Conservation (phyloP, 306 rosid species). For the Rubus parviflorus region DNA sequence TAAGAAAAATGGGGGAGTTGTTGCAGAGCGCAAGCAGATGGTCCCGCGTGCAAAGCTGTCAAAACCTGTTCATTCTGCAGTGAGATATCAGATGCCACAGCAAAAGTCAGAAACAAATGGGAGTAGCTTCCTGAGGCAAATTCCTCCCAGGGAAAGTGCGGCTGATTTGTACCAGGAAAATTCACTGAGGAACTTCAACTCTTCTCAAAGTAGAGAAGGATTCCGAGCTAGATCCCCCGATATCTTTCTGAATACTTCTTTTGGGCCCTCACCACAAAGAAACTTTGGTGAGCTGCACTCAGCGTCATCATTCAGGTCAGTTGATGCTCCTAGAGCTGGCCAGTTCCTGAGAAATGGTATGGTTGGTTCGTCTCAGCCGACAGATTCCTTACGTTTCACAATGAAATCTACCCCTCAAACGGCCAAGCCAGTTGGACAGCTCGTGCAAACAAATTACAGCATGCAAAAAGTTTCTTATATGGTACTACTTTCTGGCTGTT, state of each 20-base stretch:
- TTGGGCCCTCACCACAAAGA: conserved; percentile 38
- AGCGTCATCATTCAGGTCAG: conserved; percentile 29
- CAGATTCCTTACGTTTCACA: conserved; percentile 20
- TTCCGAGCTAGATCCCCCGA: conserved; percentile 43
- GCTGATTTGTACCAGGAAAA: conserved; percentile 35
- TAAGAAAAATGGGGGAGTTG: conserved; percentile 27
- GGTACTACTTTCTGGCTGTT: conserved; percentile 30
- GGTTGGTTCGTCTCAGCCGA: conserved; percentile 35
- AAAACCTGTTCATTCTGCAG: conserved; percentile 31
- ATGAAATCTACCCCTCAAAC: conserved; percentile 33
- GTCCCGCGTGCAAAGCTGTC: conserved; percentile 26
- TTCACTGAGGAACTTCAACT: conserved; percentile 30
- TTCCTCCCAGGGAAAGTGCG: conserved; percentile 33
- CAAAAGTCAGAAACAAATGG: conserved; percentile 32
- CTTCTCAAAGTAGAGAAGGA: conserved; percentile 30
- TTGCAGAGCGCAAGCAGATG: conserved; percentile 29
- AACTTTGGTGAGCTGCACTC: conserved; percentile 28
- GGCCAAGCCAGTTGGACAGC: conserved; percentile 31
- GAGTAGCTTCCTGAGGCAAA: conserved; percentile 18
- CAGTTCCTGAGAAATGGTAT: conserved; percentile 32
- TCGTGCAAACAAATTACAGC: conserved; percentile 31
- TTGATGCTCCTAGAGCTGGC: conserved; percentile 34
- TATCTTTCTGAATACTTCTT: conserved; percentile 26
- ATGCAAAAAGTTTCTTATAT: conserved; percentile 30
- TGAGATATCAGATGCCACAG: conserved; percentile 26